Conservation (phyloP, 2,329 filamentous ascomycete genomes). For the Lasiodiplodia hormozganensis region DNA sequence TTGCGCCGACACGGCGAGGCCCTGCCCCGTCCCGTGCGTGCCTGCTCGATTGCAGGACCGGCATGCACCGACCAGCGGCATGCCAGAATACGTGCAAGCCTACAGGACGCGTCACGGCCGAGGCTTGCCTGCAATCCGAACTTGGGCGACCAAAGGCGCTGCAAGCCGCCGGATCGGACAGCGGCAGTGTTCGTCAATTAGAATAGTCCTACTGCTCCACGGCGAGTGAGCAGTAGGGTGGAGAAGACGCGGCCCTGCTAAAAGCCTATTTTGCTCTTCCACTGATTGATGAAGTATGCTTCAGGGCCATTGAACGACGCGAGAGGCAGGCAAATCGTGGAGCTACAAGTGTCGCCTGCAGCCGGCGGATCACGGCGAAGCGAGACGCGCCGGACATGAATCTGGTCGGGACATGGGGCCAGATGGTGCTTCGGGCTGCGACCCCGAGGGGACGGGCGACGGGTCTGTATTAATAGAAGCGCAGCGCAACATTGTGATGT, state of each 20-base stretch:
- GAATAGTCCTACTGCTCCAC: slow-evolving; percentile 56
- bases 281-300: slow-evolving; percentile 59
- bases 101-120: not conserved
- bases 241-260: slow-evolving; percentile 62
- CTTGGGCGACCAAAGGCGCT: not conserved
- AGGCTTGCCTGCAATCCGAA: not conserved
- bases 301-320: slow-evolving; percentile 53
- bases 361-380: slow-evolving; percentile 19
- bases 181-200: slow-evolving; percentile 52
- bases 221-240: slow-evolving; percentile 54
- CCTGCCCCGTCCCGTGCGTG: not conserved
- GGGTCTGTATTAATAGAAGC: slow-evolving; percentile 9
- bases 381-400: slow-evolving; percentile 13
- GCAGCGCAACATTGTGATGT: slow-evolving; percentile 15
- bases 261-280: slow-evolving; percentile 59
- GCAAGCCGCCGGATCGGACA: not conserved
- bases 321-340: slow-evolving; percentile 61
- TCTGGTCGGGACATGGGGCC: slow-evolving; percentile 20
- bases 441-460: not conserved
- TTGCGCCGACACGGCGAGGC: not conserved
- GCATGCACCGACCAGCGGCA: not conserved
- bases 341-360: slow-evolving; percentile 28
- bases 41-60: not conserved
- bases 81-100: too few relatives aligned
- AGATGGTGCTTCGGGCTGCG: slow-evolving; percentile 11